Evolutionary conservation across 2,329 filamentous ascomycete genomes (phyloP).

Genomic region (Neonectria ditissima): DNA sequence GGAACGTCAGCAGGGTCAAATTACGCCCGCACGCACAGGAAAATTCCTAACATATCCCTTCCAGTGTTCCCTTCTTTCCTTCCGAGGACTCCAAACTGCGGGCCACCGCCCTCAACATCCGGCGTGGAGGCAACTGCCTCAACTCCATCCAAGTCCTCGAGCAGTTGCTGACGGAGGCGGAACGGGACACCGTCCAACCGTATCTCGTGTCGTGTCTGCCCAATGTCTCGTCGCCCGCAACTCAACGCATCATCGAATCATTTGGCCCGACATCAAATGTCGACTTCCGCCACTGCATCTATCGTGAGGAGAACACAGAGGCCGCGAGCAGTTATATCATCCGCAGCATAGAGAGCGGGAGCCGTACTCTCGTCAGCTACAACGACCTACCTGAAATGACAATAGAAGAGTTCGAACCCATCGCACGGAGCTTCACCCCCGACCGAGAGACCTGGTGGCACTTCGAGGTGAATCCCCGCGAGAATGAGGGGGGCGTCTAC

Average conservation of each 20-base stretch:
- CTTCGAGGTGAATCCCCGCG: slow-evolving; percentile 69
- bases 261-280: slow-evolving; percentile 60
- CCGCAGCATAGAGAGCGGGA: slow-evolving; percentile 68
- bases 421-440: slow-evolving; percentile 54
- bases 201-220: slow-evolving; percentile 68
- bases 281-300: slow-evolving; percentile 68
- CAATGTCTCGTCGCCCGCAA: slow-evolving; percentile 60
- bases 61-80: slow-evolving; percentile 74
- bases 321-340: slow-evolving; percentile 78
- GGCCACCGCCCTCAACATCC: slow-evolving; percentile 67
- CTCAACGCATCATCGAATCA: slow-evolving; percentile 64
- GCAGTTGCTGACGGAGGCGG: slow-evolving; percentile 63
- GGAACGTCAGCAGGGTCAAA: slow-evolving; percentile 55
- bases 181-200: slow-evolving; percentile 44
- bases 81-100: slow-evolving; percentile 79
- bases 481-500: slow-evolving; percentile 7
- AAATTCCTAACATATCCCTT: slow-evolving; percentile 31
- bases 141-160: slow-evolving; percentile 79
- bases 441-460: slow-evolving; percentile 71
- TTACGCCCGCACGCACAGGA: background rate
- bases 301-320: slow-evolving; percentile 64
- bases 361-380: slow-evolving; percentile 77
- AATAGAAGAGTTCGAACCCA: slow-evolving; percentile 65
- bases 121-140: slow-evolving; percentile 79
- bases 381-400: slow-evolving; percentile 78